phyloP scores from a whole-genome alignment of 805 yeast genomes.

The Yarrowia divulgata region DNA sequence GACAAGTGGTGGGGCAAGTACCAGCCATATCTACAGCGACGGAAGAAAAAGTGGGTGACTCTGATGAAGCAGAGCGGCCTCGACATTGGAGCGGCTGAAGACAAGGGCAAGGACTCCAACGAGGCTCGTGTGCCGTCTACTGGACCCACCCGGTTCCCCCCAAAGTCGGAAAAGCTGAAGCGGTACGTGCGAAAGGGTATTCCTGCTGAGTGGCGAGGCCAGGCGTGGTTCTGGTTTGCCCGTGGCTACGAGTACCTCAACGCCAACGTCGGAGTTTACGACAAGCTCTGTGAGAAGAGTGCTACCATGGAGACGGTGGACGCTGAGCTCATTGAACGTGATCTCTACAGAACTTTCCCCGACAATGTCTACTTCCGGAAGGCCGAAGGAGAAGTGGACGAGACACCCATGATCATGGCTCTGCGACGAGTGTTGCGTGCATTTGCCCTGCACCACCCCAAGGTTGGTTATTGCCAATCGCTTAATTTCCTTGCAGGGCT shows the following conservation, averaged over 20 bases:
- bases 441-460: conserved; percentile 84
- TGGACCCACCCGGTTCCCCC: conserved; percentile 72
- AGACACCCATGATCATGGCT: conserved; percentile 70
- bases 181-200: conserved; percentile 88
- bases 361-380: conserved; percentile 83
- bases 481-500: conserved; percentile 91
- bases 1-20: conserved; percentile 80
- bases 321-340: conserved; percentile 92
- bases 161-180: conserved; percentile 72
- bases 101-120: conserved; percentile 41
- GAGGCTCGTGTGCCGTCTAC: conserved; percentile 16
- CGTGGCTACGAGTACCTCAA: conserved; percentile 77
- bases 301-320: conserved; percentile 66
- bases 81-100: conserved; percentile 51
- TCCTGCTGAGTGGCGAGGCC: conserved; percentile 97
- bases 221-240: conserved; percentile 96
- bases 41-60: conserved; percentile 79
- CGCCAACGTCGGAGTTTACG: conserved; percentile 77
- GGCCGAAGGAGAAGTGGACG: conserved; percentile 51
- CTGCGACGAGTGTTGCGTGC: conserved; percentile 82
- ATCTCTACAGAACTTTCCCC: conserved; percentile 92
- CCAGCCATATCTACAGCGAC: conserved; percentile 63
- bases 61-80: conserved; percentile 75
- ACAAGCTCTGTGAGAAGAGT: conserved; percentile 67
- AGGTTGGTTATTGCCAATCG: conserved; percentile 95